These are phyloP conservation scores for Coemansia sp. DNA, from an alignment of 192 early-diverging fungal genomes.

Conservation along the genomic window DNA sequence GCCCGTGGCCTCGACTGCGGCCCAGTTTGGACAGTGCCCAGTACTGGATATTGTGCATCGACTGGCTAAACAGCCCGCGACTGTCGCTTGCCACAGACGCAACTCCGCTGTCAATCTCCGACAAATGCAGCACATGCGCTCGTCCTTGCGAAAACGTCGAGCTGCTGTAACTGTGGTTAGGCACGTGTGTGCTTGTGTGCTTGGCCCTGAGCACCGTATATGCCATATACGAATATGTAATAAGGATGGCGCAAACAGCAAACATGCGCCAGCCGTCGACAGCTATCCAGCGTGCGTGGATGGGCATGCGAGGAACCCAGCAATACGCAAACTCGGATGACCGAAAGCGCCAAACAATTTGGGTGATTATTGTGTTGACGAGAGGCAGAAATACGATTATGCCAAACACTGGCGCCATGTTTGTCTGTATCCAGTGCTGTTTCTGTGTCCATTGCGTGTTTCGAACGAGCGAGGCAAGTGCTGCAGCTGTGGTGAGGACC, in stretches of 20 bases:
- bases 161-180: neutral
- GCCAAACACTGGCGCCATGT: constrained; percentile 37
- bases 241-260: constrained; percentile 13
- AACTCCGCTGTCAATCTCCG: constrained; percentile 29
- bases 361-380: constrained; percentile 20
- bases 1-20: constrained; percentile 12
- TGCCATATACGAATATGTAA: constrained; percentile 15
- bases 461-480: constrained; percentile 24
- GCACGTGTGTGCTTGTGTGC: neutral
- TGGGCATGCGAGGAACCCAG: constrained; percentile 49
- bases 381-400: constrained; percentile 35
- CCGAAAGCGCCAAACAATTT: constrained; percentile 49
- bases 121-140: neutral
- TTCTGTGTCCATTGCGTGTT: constrained; percentile 18
- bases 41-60: constrained; percentile 35
- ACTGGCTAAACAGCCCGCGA: constrained; percentile 41
- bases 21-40: constrained; percentile 44
- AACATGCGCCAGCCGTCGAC: constrained; percentile 41
- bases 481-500: constrained; percentile 24
- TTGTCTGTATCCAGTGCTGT: constrained; percentile 46
- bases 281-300: constrained; percentile 52
- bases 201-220: neutral
- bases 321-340: constrained; percentile 48
- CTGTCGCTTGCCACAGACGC: constrained; percentile 5
- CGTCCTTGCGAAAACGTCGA: neutral